A percentile compares a stretch with the other conserved stretches of the same genome.
Evolutionary conservation across 2,329 filamentous ascomycete genomes (phyloP).

Genomic region (Amphichorda felina): DNA sequence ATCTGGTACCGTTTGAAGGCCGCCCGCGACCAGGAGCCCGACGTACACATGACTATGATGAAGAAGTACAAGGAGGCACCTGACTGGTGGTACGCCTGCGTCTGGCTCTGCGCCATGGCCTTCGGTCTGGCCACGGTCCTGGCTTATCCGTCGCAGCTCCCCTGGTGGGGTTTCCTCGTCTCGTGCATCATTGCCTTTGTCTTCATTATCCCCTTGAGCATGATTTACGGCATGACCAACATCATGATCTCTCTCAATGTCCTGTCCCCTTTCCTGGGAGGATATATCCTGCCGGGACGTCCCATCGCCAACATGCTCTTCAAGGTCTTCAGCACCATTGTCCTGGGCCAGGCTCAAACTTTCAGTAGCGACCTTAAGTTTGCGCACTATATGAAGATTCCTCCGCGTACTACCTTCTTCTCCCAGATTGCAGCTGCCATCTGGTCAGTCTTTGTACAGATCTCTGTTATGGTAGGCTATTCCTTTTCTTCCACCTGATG

Average conservation of each 20-base stretch:
- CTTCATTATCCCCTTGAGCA: conserved; percentile 28
- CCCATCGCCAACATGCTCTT: conserved; percentile 34
- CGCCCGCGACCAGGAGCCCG: conserved; percentile 27
- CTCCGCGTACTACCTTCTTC: conserved; percentile 21
- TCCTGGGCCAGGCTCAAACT: conserved; percentile 20
- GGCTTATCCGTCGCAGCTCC: no score
- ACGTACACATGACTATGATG: conserved; percentile 45
- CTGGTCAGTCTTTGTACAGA: conserved; percentile 20
- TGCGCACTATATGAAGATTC: conserved; percentile 33
- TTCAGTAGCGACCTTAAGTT: conserved; percentile 23
- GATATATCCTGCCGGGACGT: conserved; percentile 22
- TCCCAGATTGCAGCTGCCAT: conserved; percentile 21
- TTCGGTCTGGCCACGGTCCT: no score
- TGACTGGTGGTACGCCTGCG: conserved; percentile 41
- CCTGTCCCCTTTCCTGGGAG: conserved; percentile 28
- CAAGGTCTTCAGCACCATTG: conserved; percentile 24
- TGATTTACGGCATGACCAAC: conserved; percentile 30
- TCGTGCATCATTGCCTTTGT: conserved; percentile 23
- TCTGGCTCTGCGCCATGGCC: no score
- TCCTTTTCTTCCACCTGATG: no score
- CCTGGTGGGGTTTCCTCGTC: no score
- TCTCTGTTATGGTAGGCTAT: no score
- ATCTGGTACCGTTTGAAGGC: conserved; percentile 22
- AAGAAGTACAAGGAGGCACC: conserved; percentile 41
- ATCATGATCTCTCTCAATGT: conserved; percentile 27